phyloP scores from a whole-genome alignment of 1,139 yeast genomes.

The Candida albicans region DNA sequence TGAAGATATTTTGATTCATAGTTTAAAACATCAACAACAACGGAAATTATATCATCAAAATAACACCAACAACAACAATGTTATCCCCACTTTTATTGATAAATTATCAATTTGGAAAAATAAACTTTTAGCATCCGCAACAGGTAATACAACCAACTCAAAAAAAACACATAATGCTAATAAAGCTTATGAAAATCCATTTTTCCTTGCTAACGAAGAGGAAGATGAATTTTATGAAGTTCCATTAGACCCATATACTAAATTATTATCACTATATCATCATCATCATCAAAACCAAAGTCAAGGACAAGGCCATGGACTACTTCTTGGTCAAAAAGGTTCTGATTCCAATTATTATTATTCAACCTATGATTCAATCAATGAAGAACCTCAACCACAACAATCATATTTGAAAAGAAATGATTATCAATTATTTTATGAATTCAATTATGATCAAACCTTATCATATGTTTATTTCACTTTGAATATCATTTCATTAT shows the following conservation, averaged over 20 bases:
- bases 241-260: conserved; percentile 14
- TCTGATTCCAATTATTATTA: background rate
- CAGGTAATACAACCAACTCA: conserved; percentile 3
- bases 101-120: conserved; percentile 14
- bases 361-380: conserved; percentile 32
- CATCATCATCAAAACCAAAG: background rate
- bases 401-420: conserved; percentile 19
- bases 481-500: conserved; percentile 35
- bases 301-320: background rate
- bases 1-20: conserved; percentile 1
- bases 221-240: conserved; percentile 4
- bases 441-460: conserved; percentile 37
- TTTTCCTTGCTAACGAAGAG: conserved; percentile 1
- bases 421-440: conserved; percentile 25
- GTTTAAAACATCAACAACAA: conserved; percentile 1
- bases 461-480: conserved; percentile 40
- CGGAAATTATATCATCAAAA: background rate
- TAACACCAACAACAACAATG: background rate
- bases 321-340: no score
- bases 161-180: background rate
- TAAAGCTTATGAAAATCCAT: conserved; percentile 12
- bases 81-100: conserved; percentile 9
- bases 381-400: conserved; percentile 23
- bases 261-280: conserved; percentile 11
- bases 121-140: conserved; percentile 7